A percentile compares a stretch with the other conserved stretches of the same genome.
These are phyloP conservation scores for Elaeis oleifera DNA, from an alignment of 202 grass and related monocot species.

Conservation along the genomic window DNA sequence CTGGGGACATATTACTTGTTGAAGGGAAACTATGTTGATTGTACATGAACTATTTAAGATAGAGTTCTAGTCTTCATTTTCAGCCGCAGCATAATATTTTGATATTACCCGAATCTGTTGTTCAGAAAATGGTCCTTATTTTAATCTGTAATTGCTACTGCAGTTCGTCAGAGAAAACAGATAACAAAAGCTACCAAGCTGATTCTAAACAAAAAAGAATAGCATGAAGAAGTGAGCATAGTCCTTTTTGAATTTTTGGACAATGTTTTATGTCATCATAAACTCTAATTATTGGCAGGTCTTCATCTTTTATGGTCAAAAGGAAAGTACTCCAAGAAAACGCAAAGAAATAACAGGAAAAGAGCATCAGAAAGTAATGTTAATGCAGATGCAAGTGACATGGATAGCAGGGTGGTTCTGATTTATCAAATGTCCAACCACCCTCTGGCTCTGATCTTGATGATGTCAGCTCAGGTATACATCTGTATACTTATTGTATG, in stretches of 20 bases:
- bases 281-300: conserved; percentile 25
- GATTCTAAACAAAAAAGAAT: conserved; percentile 8
- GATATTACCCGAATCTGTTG: too few relatives aligned
- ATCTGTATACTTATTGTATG: too few relatives aligned
- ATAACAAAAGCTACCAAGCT: conserved; percentile 4
- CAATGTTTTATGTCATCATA: too few relatives aligned
- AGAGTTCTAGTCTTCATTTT: too few relatives aligned
- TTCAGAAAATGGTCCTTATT: not conserved
- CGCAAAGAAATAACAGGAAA: conserved; percentile 29
- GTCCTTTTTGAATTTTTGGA: too few relatives aligned
- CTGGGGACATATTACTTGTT: too few relatives aligned
- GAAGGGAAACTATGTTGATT: too few relatives aligned
- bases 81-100: too few relatives aligned
- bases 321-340: conserved; percentile 33
- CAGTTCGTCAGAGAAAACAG: not conserved
- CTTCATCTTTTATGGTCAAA: conserved; percentile 34
- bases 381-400: conserved; percentile 6
- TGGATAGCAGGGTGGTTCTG: conserved; percentile 23
- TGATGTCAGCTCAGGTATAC: conserved; percentile 27
- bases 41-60: too few relatives aligned
- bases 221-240: not conserved
- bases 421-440: conserved; percentile 33
- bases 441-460: conserved; percentile 34
- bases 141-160: not conserved
- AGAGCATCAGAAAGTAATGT: conserved; percentile 14